Evolutionary conservation across 495 filamentous ascomycete species (phyloP).

Genomic region (Hypoxylon cercidicola): DNA sequence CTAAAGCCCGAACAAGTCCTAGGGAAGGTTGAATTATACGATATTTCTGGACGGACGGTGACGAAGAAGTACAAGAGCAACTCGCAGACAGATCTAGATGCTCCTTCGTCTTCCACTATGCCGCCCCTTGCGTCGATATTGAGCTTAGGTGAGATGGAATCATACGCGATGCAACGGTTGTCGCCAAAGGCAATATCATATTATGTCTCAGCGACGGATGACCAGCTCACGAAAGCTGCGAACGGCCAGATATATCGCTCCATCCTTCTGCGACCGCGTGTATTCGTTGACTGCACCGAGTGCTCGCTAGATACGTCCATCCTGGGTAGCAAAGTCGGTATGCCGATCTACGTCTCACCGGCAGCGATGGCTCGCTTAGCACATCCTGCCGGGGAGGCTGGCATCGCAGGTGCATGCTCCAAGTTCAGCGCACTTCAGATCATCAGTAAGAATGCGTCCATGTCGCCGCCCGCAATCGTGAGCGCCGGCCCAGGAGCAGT

Average conservation of each 20-base stretch:
- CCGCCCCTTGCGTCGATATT: slow-evolving; percentile 71
- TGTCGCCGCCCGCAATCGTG: slow-evolving; percentile 79
- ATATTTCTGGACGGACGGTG: slow-evolving; percentile 42
- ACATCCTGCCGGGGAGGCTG: slow-evolving; percentile 77
- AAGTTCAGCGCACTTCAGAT: slow-evolving; percentile 75
- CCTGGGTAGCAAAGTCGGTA: slow-evolving; percentile 67
- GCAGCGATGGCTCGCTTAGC: slow-evolving; percentile 83
- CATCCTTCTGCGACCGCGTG: slow-evolving; percentile 77
- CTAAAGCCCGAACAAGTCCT: slow-evolving; percentile 65
- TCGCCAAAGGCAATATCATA: slow-evolving; percentile 82
- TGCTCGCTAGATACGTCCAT: slow-evolving; percentile 73
- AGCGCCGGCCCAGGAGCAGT: slow-evolving; percentile 68
- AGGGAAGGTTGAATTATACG: slow-evolving; percentile 12
- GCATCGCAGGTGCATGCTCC: slow-evolving; percentile 77
- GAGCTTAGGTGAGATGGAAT: slow-evolving; percentile 66
- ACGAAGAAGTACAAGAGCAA: slow-evolving; percentile 68
- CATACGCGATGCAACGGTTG: slow-evolving; percentile 71
- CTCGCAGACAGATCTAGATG: slow-evolving; percentile 62
- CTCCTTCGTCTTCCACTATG: slow-evolving; percentile 45
- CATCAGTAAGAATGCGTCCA: slow-evolving; percentile 80
- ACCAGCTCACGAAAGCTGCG: slow-evolving; percentile 72
- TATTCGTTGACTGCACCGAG: slow-evolving; percentile 77
- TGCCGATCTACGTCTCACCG: slow-evolving; percentile 78
- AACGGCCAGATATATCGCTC: slow-evolving; percentile 77
- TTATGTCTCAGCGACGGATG: slow-evolving; percentile 82